A percentile compares a stretch with the other conserved stretches of the same genome.
Evolutionary conservation across 2,329 filamentous ascomycete species (phyloP).

Genomic region (Ascochyta pisi): DNA sequence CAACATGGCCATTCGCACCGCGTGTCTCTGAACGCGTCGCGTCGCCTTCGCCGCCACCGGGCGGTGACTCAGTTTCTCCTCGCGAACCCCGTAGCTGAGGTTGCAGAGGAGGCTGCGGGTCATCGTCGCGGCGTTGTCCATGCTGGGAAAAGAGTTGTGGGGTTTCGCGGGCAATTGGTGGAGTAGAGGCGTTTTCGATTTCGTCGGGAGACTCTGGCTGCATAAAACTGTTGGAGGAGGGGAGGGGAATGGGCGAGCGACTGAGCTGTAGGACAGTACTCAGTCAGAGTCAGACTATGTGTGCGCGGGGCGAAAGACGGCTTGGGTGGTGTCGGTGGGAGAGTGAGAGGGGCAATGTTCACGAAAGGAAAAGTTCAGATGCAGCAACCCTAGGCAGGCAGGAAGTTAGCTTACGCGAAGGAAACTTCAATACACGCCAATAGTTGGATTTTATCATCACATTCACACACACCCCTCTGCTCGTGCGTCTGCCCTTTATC

Average conservation of each 20-base stretch:
- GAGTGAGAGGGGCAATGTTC: conserved; percentile 14
- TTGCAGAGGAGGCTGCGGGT: conserved; percentile 54
- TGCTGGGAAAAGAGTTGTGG: conserved; percentile 59
- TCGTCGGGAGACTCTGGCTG: conserved; percentile 64
- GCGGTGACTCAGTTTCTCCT: conserved; percentile 30
- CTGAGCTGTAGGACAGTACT: conserved; percentile 60
- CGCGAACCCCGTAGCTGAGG: conserved; percentile 47
- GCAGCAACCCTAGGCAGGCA: no score
- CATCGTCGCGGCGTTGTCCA: conserved; percentile 60
- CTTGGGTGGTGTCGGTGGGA: conserved; percentile 23
- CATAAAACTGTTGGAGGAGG: conserved; percentile 64
- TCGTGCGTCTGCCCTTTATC: conserved; percentile 8
- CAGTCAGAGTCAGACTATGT: conserved; percentile 37
- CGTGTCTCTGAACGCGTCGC: conserved; percentile 30
- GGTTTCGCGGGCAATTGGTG: conserved; percentile 50
- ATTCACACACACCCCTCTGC: conserved; percentile 4
- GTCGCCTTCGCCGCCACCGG: conserved; percentile 26
- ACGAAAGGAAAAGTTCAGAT: not conserved
- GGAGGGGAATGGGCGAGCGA: conserved; percentile 50
- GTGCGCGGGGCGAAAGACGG: conserved; percentile 27
- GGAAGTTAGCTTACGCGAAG: no score
- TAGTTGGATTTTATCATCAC: conserved; percentile 9
- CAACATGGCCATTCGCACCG: conserved; percentile 13
- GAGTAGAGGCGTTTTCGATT: conserved; percentile 54
- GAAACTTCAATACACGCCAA: not conserved